Evolutionary conservation across 2,329 filamentous ascomycete genomes (phyloP).

Genomic region (Xylaria multiplex): DNA sequence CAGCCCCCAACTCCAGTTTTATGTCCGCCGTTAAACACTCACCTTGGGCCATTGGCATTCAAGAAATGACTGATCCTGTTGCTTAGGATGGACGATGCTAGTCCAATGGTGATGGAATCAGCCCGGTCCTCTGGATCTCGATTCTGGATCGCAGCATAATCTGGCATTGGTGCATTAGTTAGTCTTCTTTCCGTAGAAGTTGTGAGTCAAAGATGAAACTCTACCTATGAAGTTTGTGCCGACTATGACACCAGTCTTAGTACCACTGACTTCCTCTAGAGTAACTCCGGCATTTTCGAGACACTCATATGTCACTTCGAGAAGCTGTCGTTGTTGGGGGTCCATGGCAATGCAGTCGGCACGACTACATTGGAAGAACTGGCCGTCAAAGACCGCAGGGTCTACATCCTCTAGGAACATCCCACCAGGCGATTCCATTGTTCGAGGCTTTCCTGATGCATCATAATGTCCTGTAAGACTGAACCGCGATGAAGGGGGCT

Average conservation of each 20-base stretch:
- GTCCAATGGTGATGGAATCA: conserved; percentile 35
- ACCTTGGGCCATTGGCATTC: conserved; percentile 45
- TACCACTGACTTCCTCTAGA: conserved; percentile 33
- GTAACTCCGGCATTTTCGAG: conserved; percentile 45
- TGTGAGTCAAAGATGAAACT: no score
- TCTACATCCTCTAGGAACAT: conserved; percentile 55
- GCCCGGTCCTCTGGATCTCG: conserved; percentile 39
- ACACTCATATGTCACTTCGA: conserved; percentile 47
- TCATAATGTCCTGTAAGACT: conserved; percentile 24
- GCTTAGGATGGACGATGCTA: conserved; percentile 40
- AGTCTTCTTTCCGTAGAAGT: no score
- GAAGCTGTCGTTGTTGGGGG: conserved; percentile 44
- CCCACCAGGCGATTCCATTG: conserved; percentile 43
- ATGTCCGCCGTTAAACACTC: no score
- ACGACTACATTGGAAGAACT: conserved; percentile 43
- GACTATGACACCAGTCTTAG: conserved; percentile 13
- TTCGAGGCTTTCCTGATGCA: conserved; percentile 8
- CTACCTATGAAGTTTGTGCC: no score
- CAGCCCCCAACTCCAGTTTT: no score
- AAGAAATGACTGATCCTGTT: conserved; percentile 51
- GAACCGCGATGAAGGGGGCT: conserved; percentile 26
- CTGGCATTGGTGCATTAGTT: conserved; percentile 3
- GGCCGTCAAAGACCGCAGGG: conserved; percentile 49
- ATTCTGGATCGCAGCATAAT: conserved; percentile 39
- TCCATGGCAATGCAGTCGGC: conserved; percentile 41